Conservation (phyloP, 2,329 filamentous ascomycete genomes). For the Leptodontidium sp. region DNA sequence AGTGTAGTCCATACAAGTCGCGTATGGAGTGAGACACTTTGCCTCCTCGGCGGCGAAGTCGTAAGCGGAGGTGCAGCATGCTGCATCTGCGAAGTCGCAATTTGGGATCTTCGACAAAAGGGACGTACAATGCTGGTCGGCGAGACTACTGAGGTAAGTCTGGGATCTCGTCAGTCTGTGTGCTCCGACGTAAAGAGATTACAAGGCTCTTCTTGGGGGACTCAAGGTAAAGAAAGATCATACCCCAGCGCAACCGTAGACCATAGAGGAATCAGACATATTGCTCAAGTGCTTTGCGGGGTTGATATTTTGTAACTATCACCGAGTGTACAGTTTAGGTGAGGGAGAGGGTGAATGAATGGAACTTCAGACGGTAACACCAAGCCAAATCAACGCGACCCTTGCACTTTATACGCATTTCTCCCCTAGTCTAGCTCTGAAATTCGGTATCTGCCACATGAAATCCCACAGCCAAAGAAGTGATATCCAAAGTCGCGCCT, state of each 20-base stretch:
- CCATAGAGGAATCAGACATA: background rate
- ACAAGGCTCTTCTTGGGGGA: background rate
- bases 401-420: background rate
- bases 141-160: conserved; percentile 9
- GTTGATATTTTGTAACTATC: no score
- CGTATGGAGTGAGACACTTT: background rate
- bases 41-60: background rate
- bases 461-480: background rate
- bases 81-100: conserved; percentile 1
- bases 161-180: background rate
- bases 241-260: background rate
- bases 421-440: background rate
- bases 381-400: background rate
- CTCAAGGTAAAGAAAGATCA: background rate
- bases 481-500: background rate
- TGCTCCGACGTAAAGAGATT: background rate
- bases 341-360: background rate
- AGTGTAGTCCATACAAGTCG: background rate
- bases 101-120: background rate
- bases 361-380: background rate
- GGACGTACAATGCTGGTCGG: background rate
- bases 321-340: no score
- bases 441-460: background rate
- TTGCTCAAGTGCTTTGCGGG: background rate
- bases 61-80: conserved; percentile 5